phyloP scores from a whole-genome alignment of 1,284 basidiomycete species.

The Bondarzewia mesenterica region DNA sequence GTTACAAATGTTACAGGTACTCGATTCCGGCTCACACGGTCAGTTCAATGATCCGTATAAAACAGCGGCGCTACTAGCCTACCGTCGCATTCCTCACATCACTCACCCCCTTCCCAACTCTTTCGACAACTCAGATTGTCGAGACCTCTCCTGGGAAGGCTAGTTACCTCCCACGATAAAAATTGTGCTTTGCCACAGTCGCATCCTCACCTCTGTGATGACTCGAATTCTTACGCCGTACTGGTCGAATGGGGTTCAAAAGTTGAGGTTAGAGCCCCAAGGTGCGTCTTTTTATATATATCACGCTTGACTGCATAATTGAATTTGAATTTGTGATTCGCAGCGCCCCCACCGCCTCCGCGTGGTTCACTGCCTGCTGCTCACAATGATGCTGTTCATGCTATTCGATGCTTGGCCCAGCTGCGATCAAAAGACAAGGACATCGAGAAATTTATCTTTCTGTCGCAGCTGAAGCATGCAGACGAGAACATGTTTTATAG shows the following conservation, averaged over 20 bases:
- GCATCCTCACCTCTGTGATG: slow-evolving; percentile 28
- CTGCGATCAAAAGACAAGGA: slow-evolving; percentile 64
- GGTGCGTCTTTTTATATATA: slow-evolving; percentile 34
- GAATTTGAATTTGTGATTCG: slow-evolving; percentile 6
- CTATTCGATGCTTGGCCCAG: slow-evolving; percentile 55
- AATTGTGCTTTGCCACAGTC: background rate
- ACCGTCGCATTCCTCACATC: background rate
- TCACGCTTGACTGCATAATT: slow-evolving; percentile 9
- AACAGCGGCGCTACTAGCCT: background rate
- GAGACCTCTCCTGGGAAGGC: background rate
- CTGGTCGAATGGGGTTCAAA: slow-evolving; percentile 60
- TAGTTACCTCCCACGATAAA: background rate
- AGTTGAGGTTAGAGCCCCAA: slow-evolving; percentile 50
- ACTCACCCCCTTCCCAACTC: background rate
- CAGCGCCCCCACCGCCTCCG: slow-evolving; percentile 39
- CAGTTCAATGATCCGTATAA: background rate
- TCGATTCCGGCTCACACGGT: background rate
- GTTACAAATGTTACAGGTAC: background rate
- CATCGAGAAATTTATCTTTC: slow-evolving; percentile 80
- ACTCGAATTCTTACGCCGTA: slow-evolving; percentile 63
- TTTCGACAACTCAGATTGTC: background rate
- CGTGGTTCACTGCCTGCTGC: slow-evolving; percentile 61
- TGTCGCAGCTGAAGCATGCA: slow-evolving; percentile 64
- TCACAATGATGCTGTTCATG: slow-evolving; percentile 47
- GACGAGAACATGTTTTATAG: slow-evolving; percentile 73